Percentiles rank a stretch among this genome's conserved stretches.
Conservation (phyloP, 2,329 filamentous ascomycete genomes). For the Diaporthe eres region DNA sequence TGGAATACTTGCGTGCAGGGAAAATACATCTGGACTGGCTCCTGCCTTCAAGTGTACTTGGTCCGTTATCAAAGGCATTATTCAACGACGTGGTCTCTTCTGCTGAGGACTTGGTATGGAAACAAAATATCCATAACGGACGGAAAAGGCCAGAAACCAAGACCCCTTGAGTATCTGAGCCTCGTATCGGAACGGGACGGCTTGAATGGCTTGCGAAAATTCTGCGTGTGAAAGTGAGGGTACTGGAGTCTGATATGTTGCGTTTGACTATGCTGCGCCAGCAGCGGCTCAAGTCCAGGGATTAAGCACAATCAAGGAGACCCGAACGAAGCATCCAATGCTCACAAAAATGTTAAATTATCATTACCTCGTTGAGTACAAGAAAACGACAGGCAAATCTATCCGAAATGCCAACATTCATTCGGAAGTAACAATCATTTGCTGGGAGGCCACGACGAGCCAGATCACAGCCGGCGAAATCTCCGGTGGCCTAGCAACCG, state of each 20-base stretch:
- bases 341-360: neutral
- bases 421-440: neutral
- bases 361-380: neutral
- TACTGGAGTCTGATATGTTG: neutral
- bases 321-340: neutral
- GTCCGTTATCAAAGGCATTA: neutral
- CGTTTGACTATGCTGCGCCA: neutral
- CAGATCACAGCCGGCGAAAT: too few species aligned
- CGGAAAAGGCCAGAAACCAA: neutral
- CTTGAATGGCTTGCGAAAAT: neutral
- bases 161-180: neutral
- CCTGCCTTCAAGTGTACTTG: neutral
- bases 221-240: neutral
- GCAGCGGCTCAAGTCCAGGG: neutral
- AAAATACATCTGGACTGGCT: neutral
- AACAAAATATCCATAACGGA: neutral
- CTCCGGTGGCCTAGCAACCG: too few species aligned
- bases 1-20: neutral
- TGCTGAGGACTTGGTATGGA: neutral
- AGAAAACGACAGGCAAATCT: neutral
- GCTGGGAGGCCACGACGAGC: neutral
- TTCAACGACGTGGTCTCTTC: neutral
- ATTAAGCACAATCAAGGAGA: neutral
- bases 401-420: neutral
- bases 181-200: neutral